Conservation (phyloP, 2,329 filamentous ascomycete genomes). For the Phialophora expanda region DNA sequence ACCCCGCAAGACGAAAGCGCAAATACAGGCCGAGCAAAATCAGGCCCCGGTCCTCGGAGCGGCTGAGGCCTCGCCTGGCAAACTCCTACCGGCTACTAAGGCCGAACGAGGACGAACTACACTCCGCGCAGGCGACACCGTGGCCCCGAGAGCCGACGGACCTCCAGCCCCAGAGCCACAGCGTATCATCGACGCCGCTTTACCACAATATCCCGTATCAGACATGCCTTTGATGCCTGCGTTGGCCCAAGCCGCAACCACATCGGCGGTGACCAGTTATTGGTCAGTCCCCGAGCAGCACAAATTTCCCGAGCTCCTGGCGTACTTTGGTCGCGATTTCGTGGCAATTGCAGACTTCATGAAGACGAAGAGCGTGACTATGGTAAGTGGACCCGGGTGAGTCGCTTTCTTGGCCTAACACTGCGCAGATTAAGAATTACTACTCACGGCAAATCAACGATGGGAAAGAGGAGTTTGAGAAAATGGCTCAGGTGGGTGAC, state of each 20-base stretch:
- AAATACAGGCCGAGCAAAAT: slow-evolving; percentile 38
- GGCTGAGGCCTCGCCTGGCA: slow-evolving; percentile 32
- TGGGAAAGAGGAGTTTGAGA: slow-evolving; percentile 53
- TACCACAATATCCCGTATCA: slow-evolving; percentile 23
- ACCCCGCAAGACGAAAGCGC: slow-evolving; percentile 38
- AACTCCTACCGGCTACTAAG: slow-evolving; percentile 19
- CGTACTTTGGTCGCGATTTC: slow-evolving; percentile 56
- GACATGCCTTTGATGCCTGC: slow-evolving; percentile 20
- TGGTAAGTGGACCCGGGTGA: slow-evolving; percentile 47
- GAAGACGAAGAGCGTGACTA: slow-evolving; percentile 59
- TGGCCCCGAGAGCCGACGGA: slow-evolving; percentile 23
- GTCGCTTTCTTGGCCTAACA: slow-evolving; percentile 19
- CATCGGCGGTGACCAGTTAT: slow-evolving; percentile 53
- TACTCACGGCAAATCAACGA: slow-evolving; percentile 53
- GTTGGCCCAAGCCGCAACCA: slow-evolving; percentile 12
- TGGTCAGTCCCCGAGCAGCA: slow-evolving; percentile 59
- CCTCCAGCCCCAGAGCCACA: slow-evolving; percentile 22
- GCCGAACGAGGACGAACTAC: slow-evolving; percentile 33
- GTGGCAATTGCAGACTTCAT: slow-evolving; percentile 56
- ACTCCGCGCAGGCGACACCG: slow-evolving; percentile 30
- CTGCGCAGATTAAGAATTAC: slow-evolving; percentile 55
- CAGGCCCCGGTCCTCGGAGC: slow-evolving; percentile 23
- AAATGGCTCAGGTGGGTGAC: slow-evolving; percentile 53
- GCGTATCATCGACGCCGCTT: slow-evolving; percentile 20
- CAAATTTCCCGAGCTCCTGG: slow-evolving; percentile 53